Percentiles rank a stretch among this genome's conserved stretches.
These are phyloP conservation scores for Diplodia mutila DNA, from an alignment of 2,329 filamentous ascomycete species.

Conservation along the genomic window DNA sequence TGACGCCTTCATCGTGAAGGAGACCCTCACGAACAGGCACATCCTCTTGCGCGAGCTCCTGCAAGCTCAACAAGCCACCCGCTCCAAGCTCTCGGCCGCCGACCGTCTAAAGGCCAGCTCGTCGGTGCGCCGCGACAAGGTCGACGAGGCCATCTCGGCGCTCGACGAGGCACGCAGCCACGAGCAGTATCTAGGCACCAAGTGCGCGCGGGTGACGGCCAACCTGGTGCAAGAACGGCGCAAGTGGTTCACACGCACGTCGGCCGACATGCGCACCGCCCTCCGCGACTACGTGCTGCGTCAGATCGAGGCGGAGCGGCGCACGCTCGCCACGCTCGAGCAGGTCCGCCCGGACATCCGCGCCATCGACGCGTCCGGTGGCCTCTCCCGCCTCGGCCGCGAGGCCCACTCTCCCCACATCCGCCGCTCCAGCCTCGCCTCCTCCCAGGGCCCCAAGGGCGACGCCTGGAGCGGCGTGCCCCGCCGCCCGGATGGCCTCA, in stretches of 20 bases:
- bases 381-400: constrained; percentile 84
- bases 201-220: constrained; percentile 84
- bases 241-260: constrained; percentile 86
- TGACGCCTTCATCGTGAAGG: constrained; percentile 97
- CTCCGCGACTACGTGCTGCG: constrained; percentile 92
- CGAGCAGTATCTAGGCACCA: constrained; percentile 80
- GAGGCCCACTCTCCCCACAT: constrained; percentile 76
- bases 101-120: constrained; percentile 86
- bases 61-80: constrained; percentile 84
- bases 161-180: constrained; percentile 84
- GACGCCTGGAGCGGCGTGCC: constrained; percentile 97
- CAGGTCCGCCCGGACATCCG: constrained; percentile 90
- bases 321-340: constrained; percentile 90
- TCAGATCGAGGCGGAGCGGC: constrained; percentile 92
- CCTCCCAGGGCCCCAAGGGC: constrained; percentile 94
- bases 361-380: constrained; percentile 87
- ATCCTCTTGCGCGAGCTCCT: constrained; percentile 92
- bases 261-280: constrained; percentile 78
- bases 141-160: constrained; percentile 92
- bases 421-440: constrained; percentile 76
- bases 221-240: constrained; percentile 88
- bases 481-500: constrained; percentile 73
- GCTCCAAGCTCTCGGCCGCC: constrained; percentile 80
- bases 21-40: constrained; percentile 95
- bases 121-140: constrained; percentile 89